Evolutionary conservation across 805 yeast species (phyloP), one percentile per base, ranked within the genome.

Genomic region (Martiniozyma abietophila): DNA sequence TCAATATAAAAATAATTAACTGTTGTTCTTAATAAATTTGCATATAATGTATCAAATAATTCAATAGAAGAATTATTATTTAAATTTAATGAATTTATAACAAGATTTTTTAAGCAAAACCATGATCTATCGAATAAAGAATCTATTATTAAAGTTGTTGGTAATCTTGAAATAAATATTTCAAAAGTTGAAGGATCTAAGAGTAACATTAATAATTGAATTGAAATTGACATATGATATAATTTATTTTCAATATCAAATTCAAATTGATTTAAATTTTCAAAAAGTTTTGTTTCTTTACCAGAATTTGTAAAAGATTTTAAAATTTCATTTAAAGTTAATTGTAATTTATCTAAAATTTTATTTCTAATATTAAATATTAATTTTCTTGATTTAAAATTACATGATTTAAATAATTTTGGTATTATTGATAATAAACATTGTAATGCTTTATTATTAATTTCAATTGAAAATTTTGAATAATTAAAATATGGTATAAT

Each of bases 91-190:
- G 43, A 36, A 35, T 57, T 56, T 9, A 51, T 39, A 1, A 48
- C 51, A 3, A 48, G 42, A 29, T 56, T 54, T 25, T 54, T 54
- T 31, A 56, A 31, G 27, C 61, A 57, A 35, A 56, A 52, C 61
- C 61, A 57, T 2, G 48, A 35, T 32, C 56, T 44, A 14, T 46
- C 41, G 3, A 54, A 44, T 10, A 45, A 36, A 19, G 47, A 48
- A 24, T 58, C 56, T 2, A 56, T 16, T 8, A 41, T 31, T 16
- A 46, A 42, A 2, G 45, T 37, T 5, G 41, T 38, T 18, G 48
- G 50, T 2, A 45, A 34, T 12, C 50, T 46, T 4, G 48, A 29
- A 27, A 46, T 40, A 18, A 53, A 45, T 2, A 40, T 23, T 4
- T 43, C 36, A 11, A 32, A 33, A 7, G 54, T 29, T 7, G 45